Evolutionary conservation across 2,329 filamentous ascomycete genomes (phyloP).

Genomic region (Trichocomaceae sp.): DNA sequence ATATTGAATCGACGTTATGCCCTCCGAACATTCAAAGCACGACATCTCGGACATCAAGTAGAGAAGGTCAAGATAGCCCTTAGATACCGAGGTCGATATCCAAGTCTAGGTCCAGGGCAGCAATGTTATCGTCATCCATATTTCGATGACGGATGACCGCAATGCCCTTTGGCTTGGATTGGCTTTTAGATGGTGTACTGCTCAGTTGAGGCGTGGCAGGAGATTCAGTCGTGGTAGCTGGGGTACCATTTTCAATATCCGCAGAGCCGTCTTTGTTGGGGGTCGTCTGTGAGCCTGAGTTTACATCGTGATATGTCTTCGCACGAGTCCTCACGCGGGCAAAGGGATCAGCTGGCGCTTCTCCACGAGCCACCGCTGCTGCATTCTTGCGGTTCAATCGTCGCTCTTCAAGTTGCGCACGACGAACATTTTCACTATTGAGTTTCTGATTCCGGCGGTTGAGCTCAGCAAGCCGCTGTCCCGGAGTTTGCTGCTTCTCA

Average conservation of each 20-base stretch:
- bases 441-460: conserved; percentile 78
- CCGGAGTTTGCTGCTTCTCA: conserved; percentile 57
- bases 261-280: conserved; percentile 41
- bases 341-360: conserved; percentile 49
- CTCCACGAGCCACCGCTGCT: conserved; percentile 57
- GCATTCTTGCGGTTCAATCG: conserved; percentile 56
- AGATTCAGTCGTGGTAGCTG: conserved; percentile 40
- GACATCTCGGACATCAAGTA: neutral
- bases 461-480: conserved; percentile 69
- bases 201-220: conserved; percentile 46
- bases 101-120: conserved; percentile 78
- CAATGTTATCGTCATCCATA: conserved; percentile 90
- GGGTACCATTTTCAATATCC: conserved; percentile 42
- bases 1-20: neutral
- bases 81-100: conserved; percentile 50
- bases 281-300: conserved; percentile 36
- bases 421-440: conserved; percentile 85
- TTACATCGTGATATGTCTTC: conserved; percentile 61
- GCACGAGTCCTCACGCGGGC: conserved; percentile 60
- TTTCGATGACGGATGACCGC: conserved; percentile 69
- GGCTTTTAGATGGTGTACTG: conserved; percentile 27
- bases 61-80: neutral
- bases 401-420: conserved; percentile 78
- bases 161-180: conserved; percentile 39
- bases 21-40: neutral